Evolutionary conservation across 83 land plant species (phyloP), one percentile per base, ranked within the genome.

Genomic region (Isoetes engelmannii): DNA sequence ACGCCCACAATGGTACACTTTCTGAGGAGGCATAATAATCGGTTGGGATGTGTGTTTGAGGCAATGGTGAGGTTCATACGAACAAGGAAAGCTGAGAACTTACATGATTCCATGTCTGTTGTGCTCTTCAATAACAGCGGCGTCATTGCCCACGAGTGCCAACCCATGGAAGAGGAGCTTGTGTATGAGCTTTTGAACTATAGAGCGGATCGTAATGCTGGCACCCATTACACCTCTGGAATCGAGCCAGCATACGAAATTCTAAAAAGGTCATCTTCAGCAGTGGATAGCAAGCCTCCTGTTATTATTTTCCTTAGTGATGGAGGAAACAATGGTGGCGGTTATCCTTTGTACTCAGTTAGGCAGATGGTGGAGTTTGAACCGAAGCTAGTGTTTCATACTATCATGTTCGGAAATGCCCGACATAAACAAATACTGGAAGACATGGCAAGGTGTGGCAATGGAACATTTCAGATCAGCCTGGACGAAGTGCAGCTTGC

Each of bases 1-100:
- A 48, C 19, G 48, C 82, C 74, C 0, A 41, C 44, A 4, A 51
- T 80, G 72, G 71, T 72, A 5, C 71, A 58, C 17, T 72, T 76
- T 56, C 37, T 44, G 8, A 37, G 46, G 7, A n/a, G n/a, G n/a
- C 74, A 75, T 46, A 43, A 12, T 5, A 54, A 56, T 28, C 66
- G 82, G 15, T 51, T 80, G n/a, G 80, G 82, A 5, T 76, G 80
- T 47, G 80, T 80, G 20, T 80, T 62, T 54, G 73, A 78, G 50
- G 81, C 69, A 8, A 67, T 78, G 4, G 43, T 78, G 7, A 45
- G 56, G 17, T 78, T 78, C 54, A 78, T 69, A 4, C 28, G 43
- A 21, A 74, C 5, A 0, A 45, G 78, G 0, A 6, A 12, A 21
- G 7, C 54, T 5, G 6, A 5, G n/a, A n/a, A n/a, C n/a, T n/a